Base-by-base conservation (phyloP, 768 basidiomycete genomes). In the Amanita molliuscula region DNA sequence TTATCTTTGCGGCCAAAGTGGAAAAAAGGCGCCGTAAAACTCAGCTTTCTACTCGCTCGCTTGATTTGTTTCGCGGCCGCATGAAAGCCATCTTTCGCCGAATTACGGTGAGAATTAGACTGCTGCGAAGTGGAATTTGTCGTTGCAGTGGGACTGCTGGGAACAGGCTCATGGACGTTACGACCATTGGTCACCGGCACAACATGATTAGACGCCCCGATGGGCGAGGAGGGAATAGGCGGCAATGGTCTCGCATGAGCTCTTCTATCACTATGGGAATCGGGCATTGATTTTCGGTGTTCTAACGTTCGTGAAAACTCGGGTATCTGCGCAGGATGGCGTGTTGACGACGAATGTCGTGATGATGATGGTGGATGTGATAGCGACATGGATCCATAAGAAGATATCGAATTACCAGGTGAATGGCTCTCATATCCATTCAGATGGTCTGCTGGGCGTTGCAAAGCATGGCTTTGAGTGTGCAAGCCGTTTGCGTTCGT, bases 1-100 rank as follows among this genome's bases (percentile, higher is more conserved):
- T 67, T 72, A 20, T 71, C 67, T 48, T 82, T 72, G 64, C 65
- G 75, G 62, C 72, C 74, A 67, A 71, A 76, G 59, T 72, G 72
- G 54, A 86, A 76, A 44, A 79, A 77, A 44, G 81, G 78, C 44
- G 76, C 72, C 20, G 74, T 74, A 50, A 88, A 61, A 61, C 86
- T 88, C 64, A 88, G 63, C 67, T 88, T 88, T 49, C 84, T 70
- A 58, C 68, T 73, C 52, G 77, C 68, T 36, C 67, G 66, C 58
- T 25, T 52, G 34, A 45, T 45, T 33, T 45, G 44, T 35, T 28
- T 37, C 23, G 33, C 35, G 9, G 43, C 44, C 7, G 35, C 31
- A 20, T 13, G 29, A 6, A 52, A 46, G n/a, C 36, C 33, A 10
- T 37, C 43, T 29, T 33, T 46, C 15, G 42, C 33, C 23, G 15